Evolutionary conservation across 164 flowering plant species (phyloP).

Genomic region (Cinnamomum chago): DNA sequence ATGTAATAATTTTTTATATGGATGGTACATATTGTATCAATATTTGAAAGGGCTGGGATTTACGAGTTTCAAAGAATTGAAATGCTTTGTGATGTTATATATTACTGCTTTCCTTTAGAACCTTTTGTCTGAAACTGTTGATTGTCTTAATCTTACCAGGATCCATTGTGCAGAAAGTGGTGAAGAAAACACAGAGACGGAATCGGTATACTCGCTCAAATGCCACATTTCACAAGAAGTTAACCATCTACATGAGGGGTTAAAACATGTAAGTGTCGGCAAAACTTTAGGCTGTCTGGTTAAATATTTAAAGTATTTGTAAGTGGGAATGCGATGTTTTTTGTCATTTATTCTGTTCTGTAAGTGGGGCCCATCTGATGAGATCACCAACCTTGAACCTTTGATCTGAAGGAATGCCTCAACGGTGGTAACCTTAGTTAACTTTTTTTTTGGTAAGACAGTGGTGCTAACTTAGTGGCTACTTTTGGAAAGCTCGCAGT

Average conservation of each 20-base stretch:
- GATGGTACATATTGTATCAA: neutral
- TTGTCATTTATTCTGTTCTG: no score
- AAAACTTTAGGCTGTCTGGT: conserved; percentile 1
- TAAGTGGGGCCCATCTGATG: no score
- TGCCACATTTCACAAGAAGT: conserved; percentile 98
- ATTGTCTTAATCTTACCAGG: conserved; percentile 31
- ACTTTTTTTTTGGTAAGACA: no score
- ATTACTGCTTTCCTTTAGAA: neutral
- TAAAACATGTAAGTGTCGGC: conserved; percentile 71
- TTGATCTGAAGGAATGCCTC: no score
- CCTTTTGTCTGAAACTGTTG: neutral
- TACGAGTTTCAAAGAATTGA: neutral
- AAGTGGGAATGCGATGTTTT: no score
- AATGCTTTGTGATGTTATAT: neutral
- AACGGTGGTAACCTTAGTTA: no score
- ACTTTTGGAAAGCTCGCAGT: no score
- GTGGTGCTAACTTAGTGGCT: no score
- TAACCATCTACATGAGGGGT: conserved; percentile 94
- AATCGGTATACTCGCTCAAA: conserved; percentile 82
- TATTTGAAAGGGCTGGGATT: neutral
- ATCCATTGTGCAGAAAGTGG: conserved; percentile 94
- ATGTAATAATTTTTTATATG: neutral
- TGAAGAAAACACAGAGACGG: conserved; percentile 89
- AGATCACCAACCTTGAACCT: no score
- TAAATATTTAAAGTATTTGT: neutral